phyloP scores from a whole-genome alignment of 2,329 filamentous ascomycete species.

The Alternaria panax region DNA sequence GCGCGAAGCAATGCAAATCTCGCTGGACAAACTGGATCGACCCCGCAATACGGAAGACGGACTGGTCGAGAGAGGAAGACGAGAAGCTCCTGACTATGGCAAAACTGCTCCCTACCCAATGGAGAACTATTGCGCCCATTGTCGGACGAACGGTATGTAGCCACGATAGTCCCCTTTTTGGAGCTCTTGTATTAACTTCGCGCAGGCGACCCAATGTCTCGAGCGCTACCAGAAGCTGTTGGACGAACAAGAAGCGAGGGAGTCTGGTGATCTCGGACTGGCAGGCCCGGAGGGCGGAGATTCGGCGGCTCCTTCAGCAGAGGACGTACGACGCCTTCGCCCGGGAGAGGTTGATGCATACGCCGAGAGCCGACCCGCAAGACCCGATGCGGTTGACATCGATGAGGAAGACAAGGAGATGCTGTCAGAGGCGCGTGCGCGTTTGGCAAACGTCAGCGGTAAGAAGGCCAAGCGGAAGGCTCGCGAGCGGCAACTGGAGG shows the following conservation, averaged over 20 bases:
- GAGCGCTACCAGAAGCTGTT: slow-evolving; percentile 96
- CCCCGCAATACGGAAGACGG: slow-evolving; percentile 96
- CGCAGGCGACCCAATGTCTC: slow-evolving; percentile 84
- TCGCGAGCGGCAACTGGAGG: slow-evolving; percentile 91
- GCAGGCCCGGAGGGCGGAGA: slow-evolving; percentile 88
- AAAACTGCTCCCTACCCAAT: slow-evolving; percentile 99
- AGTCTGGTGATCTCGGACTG: slow-evolving; percentile 80
- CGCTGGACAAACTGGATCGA: slow-evolving; percentile 99
- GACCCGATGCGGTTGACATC: slow-evolving; percentile 95
- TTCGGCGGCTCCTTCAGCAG: slow-evolving; percentile 84
- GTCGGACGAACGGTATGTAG: slow-evolving; percentile 77
- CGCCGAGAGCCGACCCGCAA: slow-evolving; percentile 92
- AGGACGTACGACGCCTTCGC: slow-evolving; percentile 86
- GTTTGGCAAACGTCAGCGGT: slow-evolving; percentile 95
- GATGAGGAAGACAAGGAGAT: slow-evolving; percentile 99
- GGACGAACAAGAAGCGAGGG: slow-evolving; percentile 91
- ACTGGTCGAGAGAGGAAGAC: slow-evolving; percentile 98
- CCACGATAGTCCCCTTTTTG: not conserved
- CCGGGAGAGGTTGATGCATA: slow-evolving; percentile 97
- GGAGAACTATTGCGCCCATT: slow-evolving; percentile 96
- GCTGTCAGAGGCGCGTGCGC: slow-evolving; percentile 94
- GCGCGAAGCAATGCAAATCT: slow-evolving; percentile 98
- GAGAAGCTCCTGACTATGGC: slow-evolving; percentile 96
- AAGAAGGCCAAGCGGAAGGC: slow-evolving; percentile 99
- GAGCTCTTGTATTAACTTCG: not conserved